Percentiles rank a stretch among this genome's conserved stretches.
These are phyloP conservation scores for Hyaloperonospora arabidopsidis DNA, from an alignment of 352 stramenopile genomes.

Conservation along the genomic window DNA sequence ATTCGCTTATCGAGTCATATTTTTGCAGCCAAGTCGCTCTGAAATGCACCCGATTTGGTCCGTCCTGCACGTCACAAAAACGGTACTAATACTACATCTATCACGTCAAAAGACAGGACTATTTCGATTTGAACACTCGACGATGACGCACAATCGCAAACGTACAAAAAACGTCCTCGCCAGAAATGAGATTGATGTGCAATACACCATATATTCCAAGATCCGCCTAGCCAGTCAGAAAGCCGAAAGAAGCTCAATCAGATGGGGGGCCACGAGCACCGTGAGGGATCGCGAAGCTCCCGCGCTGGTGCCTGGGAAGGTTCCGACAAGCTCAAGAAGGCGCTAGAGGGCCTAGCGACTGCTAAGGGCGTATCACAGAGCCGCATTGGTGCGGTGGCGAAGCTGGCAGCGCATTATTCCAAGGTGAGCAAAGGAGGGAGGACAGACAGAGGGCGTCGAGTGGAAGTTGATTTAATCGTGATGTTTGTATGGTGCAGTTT, in stretches of 20 bases:
- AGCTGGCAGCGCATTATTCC: conserved; percentile 54
- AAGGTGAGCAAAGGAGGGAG: conserved; percentile 65
- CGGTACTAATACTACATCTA: too few relatives aligned
- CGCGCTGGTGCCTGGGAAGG: conserved; percentile 51
- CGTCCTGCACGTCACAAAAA: too few relatives aligned
- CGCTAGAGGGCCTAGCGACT: conserved; percentile 54
- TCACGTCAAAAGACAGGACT: too few relatives aligned
- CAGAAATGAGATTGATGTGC: too few relatives aligned
- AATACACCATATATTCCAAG: conserved; percentile 8
- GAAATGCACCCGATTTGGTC: too few relatives aligned
- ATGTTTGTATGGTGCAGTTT: conserved; percentile 43
- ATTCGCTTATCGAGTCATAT: too few relatives aligned
- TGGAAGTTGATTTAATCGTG: conserved; percentile 15
- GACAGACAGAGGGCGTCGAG: background rate
- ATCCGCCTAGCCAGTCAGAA: conserved; percentile 30
- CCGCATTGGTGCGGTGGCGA: conserved; percentile 62
- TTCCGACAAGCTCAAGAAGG: conserved; percentile 53
- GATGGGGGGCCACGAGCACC: conserved; percentile 32
- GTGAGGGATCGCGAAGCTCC: conserved; percentile 19
- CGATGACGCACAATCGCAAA: too few relatives aligned
- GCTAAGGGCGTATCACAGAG: conserved; percentile 79
- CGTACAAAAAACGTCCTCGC: too few relatives aligned
- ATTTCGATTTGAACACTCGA: too few relatives aligned
- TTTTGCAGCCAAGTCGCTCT: too few relatives aligned
- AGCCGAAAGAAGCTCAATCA: background rate